phyloP scores from a whole-genome alignment of 2,329 filamentous ascomycete species.

The Scytalidium sp. region DNA sequence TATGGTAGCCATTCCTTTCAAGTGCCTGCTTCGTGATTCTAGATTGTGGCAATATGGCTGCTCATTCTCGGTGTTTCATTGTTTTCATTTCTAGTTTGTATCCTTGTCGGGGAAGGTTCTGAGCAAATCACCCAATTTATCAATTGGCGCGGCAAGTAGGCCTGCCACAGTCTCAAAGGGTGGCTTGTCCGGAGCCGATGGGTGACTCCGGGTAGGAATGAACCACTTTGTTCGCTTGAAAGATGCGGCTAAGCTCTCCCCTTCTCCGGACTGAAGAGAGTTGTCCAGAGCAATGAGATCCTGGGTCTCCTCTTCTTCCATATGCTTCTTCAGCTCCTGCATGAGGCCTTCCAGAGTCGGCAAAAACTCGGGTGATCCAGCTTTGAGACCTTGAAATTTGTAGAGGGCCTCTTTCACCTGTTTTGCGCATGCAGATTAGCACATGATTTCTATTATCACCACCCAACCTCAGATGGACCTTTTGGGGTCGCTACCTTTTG shows the following conservation, averaged over 20 bases:
- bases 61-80: too few relatives aligned
- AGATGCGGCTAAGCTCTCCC: constrained; percentile 34
- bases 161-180: constrained; percentile 54
- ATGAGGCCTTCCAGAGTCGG: constrained; percentile 41
- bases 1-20: too few relatives aligned
- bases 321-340: constrained; percentile 41
- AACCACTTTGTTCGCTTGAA: constrained; percentile 53
- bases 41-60: too few relatives aligned
- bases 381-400: constrained; percentile 43
- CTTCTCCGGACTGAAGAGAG: constrained; percentile 32
- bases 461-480: too few relatives aligned
- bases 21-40: too few relatives aligned
- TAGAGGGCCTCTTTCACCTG: constrained; percentile 51
- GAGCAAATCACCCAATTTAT: constrained; percentile 53
- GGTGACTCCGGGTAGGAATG: constrained; percentile 36
- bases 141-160: constrained; percentile 53
- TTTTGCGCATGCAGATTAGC: too few relatives aligned
- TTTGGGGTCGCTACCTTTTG: too few relatives aligned
- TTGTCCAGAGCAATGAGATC: constrained; percentile 48
- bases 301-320: constrained; percentile 46
- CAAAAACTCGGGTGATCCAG: constrained; percentile 38
- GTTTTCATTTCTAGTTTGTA: background rate
- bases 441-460: too few relatives aligned
- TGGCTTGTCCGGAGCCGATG: constrained; percentile 31
- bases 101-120: constrained; percentile 46